These are phyloP conservation scores for Mycena albidolilacea DNA, from an alignment of 768 basidiomycete genomes.

Conservation along the genomic window DNA sequence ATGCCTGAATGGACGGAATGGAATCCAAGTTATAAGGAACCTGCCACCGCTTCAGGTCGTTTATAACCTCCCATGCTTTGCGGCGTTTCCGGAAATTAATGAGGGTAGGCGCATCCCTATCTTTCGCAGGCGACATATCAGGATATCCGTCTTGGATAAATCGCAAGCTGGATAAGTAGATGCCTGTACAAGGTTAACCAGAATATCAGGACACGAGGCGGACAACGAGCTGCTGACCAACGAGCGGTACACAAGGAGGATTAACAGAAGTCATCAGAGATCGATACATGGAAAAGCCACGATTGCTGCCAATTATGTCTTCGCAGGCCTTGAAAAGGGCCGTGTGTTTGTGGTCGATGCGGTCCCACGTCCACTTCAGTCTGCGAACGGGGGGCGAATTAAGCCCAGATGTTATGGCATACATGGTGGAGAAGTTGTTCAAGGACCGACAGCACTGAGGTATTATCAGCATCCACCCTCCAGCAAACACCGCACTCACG, in stretches of 20 bases:
- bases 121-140: constrained; percentile 71
- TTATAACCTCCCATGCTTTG: constrained; percentile 94
- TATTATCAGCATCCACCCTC: constrained; percentile 14
- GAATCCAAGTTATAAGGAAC: constrained; percentile 88
- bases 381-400: constrained; percentile 95
- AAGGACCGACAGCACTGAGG: constrained; percentile 86
- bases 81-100: constrained; percentile 98
- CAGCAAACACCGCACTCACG: constrained; percentile 61
- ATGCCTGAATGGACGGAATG: constrained; percentile 76
- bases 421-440: constrained; percentile 97
- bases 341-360: constrained; percentile 82
- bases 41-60: constrained; percentile 97
- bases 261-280: constrained; percentile 84
- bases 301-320: constrained; percentile 91
- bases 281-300: constrained; percentile 94
- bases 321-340: constrained; percentile 84
- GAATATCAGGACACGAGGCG: constrained; percentile 12
- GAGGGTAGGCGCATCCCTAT: constrained; percentile 56
- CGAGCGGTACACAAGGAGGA: constrained; percentile 96
- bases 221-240: constrained; percentile 70
- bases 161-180: constrained; percentile 94
- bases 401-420: constrained; percentile 93
- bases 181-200: constrained; percentile 66
- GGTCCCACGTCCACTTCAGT: constrained; percentile 94
- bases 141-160: constrained; percentile 98